These are phyloP conservation scores for Marasmius oreades DNA, from an alignment of 1,284 basidiomycete species.

Conservation along the genomic window DNA sequence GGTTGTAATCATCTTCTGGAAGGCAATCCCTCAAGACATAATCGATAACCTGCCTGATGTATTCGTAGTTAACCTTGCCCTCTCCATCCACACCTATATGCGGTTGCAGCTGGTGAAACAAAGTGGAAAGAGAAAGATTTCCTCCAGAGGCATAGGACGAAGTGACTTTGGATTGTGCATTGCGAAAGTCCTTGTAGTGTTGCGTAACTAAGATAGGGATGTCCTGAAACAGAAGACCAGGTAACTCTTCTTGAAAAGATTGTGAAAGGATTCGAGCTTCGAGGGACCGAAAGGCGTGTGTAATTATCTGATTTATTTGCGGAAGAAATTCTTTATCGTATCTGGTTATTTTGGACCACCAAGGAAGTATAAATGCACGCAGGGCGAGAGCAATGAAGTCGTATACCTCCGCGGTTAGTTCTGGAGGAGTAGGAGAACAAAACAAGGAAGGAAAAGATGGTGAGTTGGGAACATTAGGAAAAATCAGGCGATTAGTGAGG, in stretches of 20 bases:
- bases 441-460: conserved; percentile 53
- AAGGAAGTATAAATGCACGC: conserved; percentile 72
- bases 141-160: conserved; percentile 69
- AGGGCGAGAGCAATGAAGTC: conserved; percentile 75
- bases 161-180: conserved; percentile 54
- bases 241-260: conserved; percentile 40
- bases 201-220: conserved; percentile 63
- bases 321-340: conserved; percentile 81
- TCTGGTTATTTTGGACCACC: conserved; percentile 79
- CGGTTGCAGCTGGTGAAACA: conserved; percentile 76
- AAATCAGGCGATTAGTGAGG: conserved; percentile 66
- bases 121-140: conserved; percentile 50
- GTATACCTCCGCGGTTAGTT: conserved; percentile 67
- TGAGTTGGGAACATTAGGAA: conserved; percentile 49
- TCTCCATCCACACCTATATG: conserved; percentile 72
- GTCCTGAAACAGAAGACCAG: conserved; percentile 55
- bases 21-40: conserved; percentile 64
- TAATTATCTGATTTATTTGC: conserved; percentile 59
- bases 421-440: conserved; percentile 37
- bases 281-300: conserved; percentile 53
- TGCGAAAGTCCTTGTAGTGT: conserved; percentile 73
- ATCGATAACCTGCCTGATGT: conserved; percentile 74
- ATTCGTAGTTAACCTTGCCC: conserved; percentile 65
- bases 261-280: conserved; percentile 50
- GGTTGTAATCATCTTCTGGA: conserved; percentile 64